Conservation (phyloP, 1,284 basidiomycete genomes). For the Ceratobasidium papillatum region DNA sequence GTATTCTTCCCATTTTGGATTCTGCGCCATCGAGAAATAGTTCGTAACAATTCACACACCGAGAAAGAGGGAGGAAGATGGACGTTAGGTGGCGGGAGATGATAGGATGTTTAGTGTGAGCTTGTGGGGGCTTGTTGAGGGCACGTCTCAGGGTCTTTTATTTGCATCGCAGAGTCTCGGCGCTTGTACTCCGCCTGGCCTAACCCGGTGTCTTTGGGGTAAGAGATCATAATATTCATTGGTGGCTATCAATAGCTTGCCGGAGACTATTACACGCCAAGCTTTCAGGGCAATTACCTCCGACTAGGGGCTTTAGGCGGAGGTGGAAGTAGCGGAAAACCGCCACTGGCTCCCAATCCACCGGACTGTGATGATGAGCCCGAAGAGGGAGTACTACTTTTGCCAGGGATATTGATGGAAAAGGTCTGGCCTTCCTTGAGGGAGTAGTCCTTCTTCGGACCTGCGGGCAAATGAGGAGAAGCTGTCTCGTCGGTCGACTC, state of each 20-base stretch:
- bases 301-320: slow-evolving; percentile 39
- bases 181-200: neutral
- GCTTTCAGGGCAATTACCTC: neutral
- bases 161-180: neutral
- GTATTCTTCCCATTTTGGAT: slow-evolving; percentile 51
- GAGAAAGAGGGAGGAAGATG: slow-evolving; percentile 15
- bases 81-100: slow-evolving; percentile 19
- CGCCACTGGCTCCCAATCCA: neutral
- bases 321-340: slow-evolving; percentile 38
- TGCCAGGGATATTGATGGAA: slow-evolving; percentile 87
- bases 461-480: slow-evolving; percentile 71
- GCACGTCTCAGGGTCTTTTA: slow-evolving; percentile 30
- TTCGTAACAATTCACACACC: neutral
- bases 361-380: slow-evolving; percentile 24
- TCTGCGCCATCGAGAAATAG: slow-evolving; percentile 35
- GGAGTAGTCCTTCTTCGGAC: slow-evolving; percentile 93
- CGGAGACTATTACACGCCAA: neutral
- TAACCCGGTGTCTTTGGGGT: neutral
- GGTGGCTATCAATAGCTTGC: neutral
- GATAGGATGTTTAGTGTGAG: slow-evolving; percentile 2
- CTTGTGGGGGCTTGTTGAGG: slow-evolving; percentile 29
- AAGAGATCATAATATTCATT: neutral
- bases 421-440: slow-evolving; percentile 98
- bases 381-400: slow-evolving; percentile 41
- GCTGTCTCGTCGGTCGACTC: slow-evolving; percentile 45